A percentile compares a stretch with the other conserved stretches of the same genome.
phyloP scores from a whole-genome alignment of 805 yeast species.

The Brettanomyces custersianus region DNA sequence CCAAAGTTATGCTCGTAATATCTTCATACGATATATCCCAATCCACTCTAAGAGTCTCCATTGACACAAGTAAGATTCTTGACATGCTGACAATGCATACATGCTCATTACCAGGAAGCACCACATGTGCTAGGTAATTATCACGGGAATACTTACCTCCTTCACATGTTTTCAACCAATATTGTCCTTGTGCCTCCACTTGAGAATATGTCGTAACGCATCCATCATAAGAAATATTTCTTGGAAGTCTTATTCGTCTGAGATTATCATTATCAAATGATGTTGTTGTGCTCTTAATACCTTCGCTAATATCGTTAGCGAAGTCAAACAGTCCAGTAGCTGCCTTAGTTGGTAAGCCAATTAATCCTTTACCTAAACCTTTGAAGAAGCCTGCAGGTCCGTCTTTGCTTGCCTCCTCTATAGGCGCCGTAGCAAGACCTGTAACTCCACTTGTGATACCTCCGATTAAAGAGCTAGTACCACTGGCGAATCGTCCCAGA shows the following conservation, averaged over 20 bases:
- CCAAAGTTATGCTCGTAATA: slow-evolving; percentile 65
- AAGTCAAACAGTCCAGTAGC: slow-evolving; percentile 92
- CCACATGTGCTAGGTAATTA: slow-evolving; percentile 74
- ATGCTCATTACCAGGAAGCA: slow-evolving; percentile 71
- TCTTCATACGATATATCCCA: slow-evolving; percentile 67
- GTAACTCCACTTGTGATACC: slow-evolving; percentile 81
- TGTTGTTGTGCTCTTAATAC: slow-evolving; percentile 86
- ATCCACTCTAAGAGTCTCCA: slow-evolving; percentile 48
- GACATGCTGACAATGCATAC: slow-evolving; percentile 69
- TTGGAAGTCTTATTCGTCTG: slow-evolving; percentile 73
- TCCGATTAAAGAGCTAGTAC: slow-evolving; percentile 83
- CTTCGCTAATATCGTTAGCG: slow-evolving; percentile 89
- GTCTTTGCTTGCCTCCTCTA: slow-evolving; percentile 78
- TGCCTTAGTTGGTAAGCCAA: slow-evolving; percentile 94
- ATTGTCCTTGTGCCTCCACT: slow-evolving; percentile 90
- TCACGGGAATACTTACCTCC: slow-evolving; percentile 74
- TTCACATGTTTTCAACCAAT: slow-evolving; percentile 75
- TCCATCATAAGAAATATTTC: slow-evolving; percentile 63
- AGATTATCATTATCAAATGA: slow-evolving; percentile 74
- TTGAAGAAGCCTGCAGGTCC: slow-evolving; percentile 90
- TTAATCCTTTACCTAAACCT: slow-evolving; percentile 90
- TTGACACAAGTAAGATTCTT: slow-evolving; percentile 58
- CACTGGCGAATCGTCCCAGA: slow-evolving; percentile 70
- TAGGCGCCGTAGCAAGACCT: slow-evolving; percentile 86
- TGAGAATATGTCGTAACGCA: slow-evolving; percentile 67